Evolutionary conservation across 331 rosid genomes (phyloP).

Genomic region (Arachis monticola): DNA sequence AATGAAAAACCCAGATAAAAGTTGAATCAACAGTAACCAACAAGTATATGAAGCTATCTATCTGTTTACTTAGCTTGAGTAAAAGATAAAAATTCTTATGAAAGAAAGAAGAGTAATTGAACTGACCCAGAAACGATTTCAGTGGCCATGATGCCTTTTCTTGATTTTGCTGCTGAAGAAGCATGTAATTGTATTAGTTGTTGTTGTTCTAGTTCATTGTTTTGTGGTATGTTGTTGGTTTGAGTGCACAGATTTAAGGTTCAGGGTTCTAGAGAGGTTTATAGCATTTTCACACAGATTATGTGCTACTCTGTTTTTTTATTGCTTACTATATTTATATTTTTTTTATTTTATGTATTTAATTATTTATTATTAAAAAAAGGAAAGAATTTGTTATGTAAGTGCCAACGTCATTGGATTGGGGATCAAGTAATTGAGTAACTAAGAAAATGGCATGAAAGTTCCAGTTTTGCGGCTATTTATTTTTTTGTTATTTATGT

Average conservation of each 20-base stretch:
- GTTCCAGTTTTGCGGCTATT: neutral
- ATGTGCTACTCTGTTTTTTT: neutral
- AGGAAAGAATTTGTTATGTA: neutral
- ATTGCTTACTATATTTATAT: neutral
- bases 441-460: neutral
- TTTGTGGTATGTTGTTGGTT: neutral
- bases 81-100: neutral
- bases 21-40: neutral
- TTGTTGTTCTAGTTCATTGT: neutral
- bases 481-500: neutral
- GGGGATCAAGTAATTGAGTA: neutral
- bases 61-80: neutral
- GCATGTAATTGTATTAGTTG: neutral
- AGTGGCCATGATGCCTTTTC: neutral
- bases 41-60: neutral
- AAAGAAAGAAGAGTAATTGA: neutral
- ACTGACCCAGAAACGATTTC: conserved; percentile 9
- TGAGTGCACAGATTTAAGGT: neutral
- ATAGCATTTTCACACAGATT: neutral
- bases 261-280: conserved; percentile 19
- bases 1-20: neutral
- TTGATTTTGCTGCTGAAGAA: neutral
- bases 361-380: no score
- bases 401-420: conserved; percentile 18
- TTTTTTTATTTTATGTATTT: no score